A percentile compares a stretch with the other conserved stretches of the same genome.
These are phyloP conservation scores for Ambrosiella xylebori DNA, from an alignment of 2,329 filamentous ascomycete species.

Conservation along the genomic window DNA sequence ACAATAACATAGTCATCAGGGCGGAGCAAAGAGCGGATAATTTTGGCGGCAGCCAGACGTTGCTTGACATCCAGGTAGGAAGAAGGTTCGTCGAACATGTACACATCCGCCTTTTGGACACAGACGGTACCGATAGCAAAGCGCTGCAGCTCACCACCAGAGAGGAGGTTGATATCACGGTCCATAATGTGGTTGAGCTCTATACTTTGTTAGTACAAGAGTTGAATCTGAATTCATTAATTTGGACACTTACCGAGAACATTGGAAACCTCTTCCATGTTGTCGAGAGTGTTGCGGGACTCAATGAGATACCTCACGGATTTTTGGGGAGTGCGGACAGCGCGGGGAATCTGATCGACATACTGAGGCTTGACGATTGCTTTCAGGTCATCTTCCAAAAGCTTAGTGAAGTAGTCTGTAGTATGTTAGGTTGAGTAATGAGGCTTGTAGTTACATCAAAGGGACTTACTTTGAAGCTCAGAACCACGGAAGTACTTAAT, in stretches of 20 bases:
- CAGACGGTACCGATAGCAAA: constrained; percentile 94
- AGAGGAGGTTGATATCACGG: constrained; percentile 76
- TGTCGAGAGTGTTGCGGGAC: constrained; percentile 57
- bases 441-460: background rate
- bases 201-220: constrained; percentile 16
- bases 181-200: constrained; percentile 82
- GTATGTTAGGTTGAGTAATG: background rate
- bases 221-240: background rate
- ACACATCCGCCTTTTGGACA: constrained; percentile 82
- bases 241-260: constrained; percentile 30
- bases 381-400: constrained; percentile 91
- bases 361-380: constrained; percentile 98
- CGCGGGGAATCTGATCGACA: constrained; percentile 92
- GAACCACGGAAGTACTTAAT: constrained; percentile 96
- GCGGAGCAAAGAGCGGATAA: constrained; percentile 79
- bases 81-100: constrained; percentile 99
- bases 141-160: constrained; percentile 93
- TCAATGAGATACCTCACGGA: constrained; percentile 65
- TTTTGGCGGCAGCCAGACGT: constrained; percentile 76
- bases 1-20: constrained; percentile 94
- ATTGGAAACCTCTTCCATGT: constrained; percentile 67
- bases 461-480: constrained; percentile 71
- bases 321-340: constrained; percentile 67
- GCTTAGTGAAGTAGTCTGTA: constrained; percentile 88
- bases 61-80: constrained; percentile 99